Conservation (phyloP, 2,329 filamentous ascomycete genomes). For the Aspergillus clavatus region DNA sequence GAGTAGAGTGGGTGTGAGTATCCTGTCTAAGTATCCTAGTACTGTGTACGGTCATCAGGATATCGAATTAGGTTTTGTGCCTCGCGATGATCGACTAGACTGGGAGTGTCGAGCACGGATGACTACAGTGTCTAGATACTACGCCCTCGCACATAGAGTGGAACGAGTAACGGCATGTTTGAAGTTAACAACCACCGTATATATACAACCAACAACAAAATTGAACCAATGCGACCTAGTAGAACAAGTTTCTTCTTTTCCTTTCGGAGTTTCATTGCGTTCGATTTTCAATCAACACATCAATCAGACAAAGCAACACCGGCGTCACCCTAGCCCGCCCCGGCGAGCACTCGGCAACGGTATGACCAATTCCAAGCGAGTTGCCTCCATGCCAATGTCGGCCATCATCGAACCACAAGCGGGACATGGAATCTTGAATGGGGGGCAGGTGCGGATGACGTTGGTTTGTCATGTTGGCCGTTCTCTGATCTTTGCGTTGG, state of each 20-base stretch:
- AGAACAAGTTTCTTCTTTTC: conserved; percentile 10
- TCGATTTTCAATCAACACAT: conserved; percentile 10
- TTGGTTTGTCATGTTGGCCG: conserved; percentile 5
- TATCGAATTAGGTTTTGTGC: too few relatives aligned
- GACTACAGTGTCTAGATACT: neutral
- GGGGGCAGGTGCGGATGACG: neutral
- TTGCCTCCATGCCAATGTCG: neutral
- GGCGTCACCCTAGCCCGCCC: neutral
- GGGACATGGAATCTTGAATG: neutral
- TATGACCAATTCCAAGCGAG: neutral
- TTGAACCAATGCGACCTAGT: conserved; percentile 14
- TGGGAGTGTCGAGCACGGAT: neutral
- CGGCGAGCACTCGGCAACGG: neutral
- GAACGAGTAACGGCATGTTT: neutral
- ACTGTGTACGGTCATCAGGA: too few relatives aligned
- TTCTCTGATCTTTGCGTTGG: neutral
- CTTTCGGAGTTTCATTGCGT: conserved; percentile 1
- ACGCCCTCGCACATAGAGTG: too few relatives aligned
- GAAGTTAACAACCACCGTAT: conserved; percentile 16
- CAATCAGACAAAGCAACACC: neutral
- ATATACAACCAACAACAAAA: conserved; percentile 27
- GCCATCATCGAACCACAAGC: neutral
- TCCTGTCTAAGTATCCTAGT: too few relatives aligned
- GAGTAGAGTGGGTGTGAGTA: too few relatives aligned
- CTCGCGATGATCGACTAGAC: too few relatives aligned